phyloP scores from a whole-genome alignment of 1,139 yeast genomes.

The Candida labiduridarum region DNA sequence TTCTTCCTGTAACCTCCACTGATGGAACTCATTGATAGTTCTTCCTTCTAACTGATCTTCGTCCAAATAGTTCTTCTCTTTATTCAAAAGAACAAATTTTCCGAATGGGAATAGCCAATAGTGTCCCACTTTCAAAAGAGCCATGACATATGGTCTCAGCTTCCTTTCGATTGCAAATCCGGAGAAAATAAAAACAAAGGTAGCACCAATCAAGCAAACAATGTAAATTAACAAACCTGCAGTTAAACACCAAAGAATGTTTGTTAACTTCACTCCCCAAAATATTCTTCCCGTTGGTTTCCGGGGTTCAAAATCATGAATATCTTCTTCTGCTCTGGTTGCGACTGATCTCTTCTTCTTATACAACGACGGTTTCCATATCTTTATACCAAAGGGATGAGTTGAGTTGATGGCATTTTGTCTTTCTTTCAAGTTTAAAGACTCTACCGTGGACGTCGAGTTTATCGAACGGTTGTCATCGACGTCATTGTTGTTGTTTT shows the following conservation, averaged over 20 bases:
- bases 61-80: slow-evolving; percentile 76
- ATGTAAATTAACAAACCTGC: slow-evolving; percentile 65
- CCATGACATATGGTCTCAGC: slow-evolving; percentile 57
- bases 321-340: slow-evolving; percentile 88
- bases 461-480: slow-evolving; percentile 37
- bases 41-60: slow-evolving; percentile 93
- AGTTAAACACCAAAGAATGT: slow-evolving; percentile 72
- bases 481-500: slow-evolving; percentile 19
- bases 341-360: slow-evolving; percentile 93
- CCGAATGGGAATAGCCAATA: slow-evolving; percentile 89
- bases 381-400: slow-evolving; percentile 97
- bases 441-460: slow-evolving; percentile 66
- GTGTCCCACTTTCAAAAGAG: slow-evolving; percentile 63
- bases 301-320: slow-evolving; percentile 71
- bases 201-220: slow-evolving; percentile 52
- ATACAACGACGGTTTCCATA: slow-evolving; percentile 97
- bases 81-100: slow-evolving; percentile 75
- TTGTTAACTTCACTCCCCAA: slow-evolving; percentile 70
- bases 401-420: slow-evolving; percentile 96
- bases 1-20: slow-evolving; percentile 84
- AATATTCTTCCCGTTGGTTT: slow-evolving; percentile 52
- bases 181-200: slow-evolving; percentile 44
- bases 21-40: slow-evolving; percentile 78
- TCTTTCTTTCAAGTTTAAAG: slow-evolving; percentile 87
- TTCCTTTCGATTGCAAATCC: slow-evolving; percentile 46